Evolutionary conservation across 78 protist genomes (phyloP).

Genomic region (Planoprotostelium fungivorum): DNA sequence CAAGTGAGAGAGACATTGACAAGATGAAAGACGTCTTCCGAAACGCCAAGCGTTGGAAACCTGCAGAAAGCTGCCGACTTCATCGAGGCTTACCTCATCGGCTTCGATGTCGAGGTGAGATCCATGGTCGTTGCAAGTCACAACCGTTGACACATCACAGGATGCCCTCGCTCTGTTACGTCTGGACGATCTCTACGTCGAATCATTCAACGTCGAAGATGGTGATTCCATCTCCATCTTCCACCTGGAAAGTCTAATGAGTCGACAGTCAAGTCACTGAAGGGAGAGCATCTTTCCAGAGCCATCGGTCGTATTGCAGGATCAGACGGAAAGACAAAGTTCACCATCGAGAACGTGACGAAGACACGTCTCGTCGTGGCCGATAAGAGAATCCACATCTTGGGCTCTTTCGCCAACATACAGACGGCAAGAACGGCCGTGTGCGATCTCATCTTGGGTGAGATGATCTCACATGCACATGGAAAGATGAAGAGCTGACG

Average conservation of each 20-base stretch:
- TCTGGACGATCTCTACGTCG: slow-evolving; percentile 96
- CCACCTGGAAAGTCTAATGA: background rate
- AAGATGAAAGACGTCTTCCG: slow-evolving; percentile 49
- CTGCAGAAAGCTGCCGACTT: slow-evolving; percentile 95
- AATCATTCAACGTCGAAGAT: slow-evolving; percentile 92
- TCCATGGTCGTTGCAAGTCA: background rate
- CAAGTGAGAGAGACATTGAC: background rate
- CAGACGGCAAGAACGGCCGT: slow-evolving; percentile 90
- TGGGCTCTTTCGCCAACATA: slow-evolving; percentile 93
- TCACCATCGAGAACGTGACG: slow-evolving; percentile 95
- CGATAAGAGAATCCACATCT: slow-evolving; percentile 90
- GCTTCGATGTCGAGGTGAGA: slow-evolving; percentile 84
- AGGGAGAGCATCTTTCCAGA: slow-evolving; percentile 95
- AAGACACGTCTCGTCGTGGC: slow-evolving; percentile 96
- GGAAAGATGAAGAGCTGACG: background rate
- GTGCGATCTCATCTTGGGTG: slow-evolving; percentile 87
- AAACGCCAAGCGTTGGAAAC: slow-evolving; percentile 65
- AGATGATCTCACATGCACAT: background rate
- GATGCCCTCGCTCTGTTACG: slow-evolving; percentile 97
- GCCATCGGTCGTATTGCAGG: slow-evolving; percentile 99
- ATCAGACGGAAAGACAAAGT: slow-evolving; percentile 92
- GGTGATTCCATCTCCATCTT: slow-evolving; percentile 12
- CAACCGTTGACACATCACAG: background rate
- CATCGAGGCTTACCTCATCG: slow-evolving; percentile 87
- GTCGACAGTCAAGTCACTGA: slow-evolving; percentile 73